A percentile compares a stretch with the other conserved stretches of the same genome.
These are phyloP conservation scores for Crassisporium funariophilum DNA, from an alignment of 768 basidiomycete species.

Conservation along the genomic window DNA sequence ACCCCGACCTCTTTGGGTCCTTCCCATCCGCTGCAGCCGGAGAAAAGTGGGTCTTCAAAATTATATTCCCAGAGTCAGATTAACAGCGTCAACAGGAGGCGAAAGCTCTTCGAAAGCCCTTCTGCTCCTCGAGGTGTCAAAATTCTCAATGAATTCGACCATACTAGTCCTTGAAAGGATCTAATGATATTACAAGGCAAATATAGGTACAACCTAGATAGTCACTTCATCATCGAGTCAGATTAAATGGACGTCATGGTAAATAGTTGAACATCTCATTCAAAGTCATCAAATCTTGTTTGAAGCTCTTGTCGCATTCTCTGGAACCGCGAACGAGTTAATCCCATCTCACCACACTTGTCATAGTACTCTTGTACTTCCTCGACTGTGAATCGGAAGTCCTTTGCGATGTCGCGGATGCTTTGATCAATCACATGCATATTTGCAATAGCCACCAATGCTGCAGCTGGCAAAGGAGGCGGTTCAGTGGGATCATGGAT, in stretches of 20 bases:
- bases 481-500: slow-evolving; percentile 4
- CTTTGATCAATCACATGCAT: slow-evolving; percentile 70
- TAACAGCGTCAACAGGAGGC: slow-evolving; percentile 49
- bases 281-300: slow-evolving; percentile 38
- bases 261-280: not conserved
- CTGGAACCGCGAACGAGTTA: slow-evolving; percentile 65
- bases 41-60: slow-evolving; percentile 67
- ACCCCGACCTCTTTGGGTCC: slow-evolving; percentile 92
- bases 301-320: slow-evolving; percentile 60
- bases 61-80: slow-evolving; percentile 1
- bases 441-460: slow-evolving; percentile 38
- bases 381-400: slow-evolving; percentile 70
- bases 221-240: not conserved
- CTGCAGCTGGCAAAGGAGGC: slow-evolving; percentile 25
- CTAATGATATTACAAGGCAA: not conserved
- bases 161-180: slow-evolving; percentile 24
- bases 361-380: slow-evolving; percentile 83
- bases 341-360: slow-evolving; percentile 68
- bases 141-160: slow-evolving; percentile 64
- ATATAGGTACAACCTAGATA: not conserved
- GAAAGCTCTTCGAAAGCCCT: slow-evolving; percentile 78
- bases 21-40: slow-evolving; percentile 97
- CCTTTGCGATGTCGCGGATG: slow-evolving; percentile 65
- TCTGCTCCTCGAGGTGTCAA: slow-evolving; percentile 80
- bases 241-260: not conserved